Conservation (phyloP, 108 stramenopile species). For the Schizochytrium sp. region DNA sequence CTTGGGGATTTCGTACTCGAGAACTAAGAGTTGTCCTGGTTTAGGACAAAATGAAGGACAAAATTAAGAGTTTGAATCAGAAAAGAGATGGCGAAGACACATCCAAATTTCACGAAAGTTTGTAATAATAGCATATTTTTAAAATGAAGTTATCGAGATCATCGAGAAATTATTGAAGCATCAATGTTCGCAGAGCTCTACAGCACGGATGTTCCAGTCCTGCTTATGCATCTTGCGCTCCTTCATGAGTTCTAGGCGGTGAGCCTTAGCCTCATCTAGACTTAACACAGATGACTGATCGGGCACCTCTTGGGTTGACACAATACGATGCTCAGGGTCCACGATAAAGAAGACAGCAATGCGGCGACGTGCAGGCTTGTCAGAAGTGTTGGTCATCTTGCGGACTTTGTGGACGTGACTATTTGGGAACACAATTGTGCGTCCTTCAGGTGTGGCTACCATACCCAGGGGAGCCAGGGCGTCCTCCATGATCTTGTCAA, state of each 20-base stretch:
- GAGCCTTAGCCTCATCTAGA: conserved; percentile 49
- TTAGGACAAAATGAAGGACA: too few species aligned
- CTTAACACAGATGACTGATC: conserved; percentile 25
- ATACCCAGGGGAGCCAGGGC: conserved; percentile 61
- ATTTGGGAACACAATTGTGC: conserved; percentile 67
- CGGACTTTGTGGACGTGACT: conserved; percentile 38
- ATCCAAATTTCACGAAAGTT: too few species aligned
- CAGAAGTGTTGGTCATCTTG: conserved; percentile 59
- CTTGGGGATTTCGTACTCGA: too few species aligned
- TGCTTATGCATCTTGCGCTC: conserved; percentile 63
- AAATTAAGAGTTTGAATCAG: too few species aligned
- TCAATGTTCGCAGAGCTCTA: conserved; percentile 50
- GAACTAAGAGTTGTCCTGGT: too few species aligned
- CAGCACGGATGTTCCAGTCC: conserved; percentile 67
- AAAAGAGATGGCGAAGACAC: too few species aligned
- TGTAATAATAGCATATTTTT: too few species aligned
- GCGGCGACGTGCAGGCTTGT: conserved; percentile 12
- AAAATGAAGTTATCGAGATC: too few species aligned
- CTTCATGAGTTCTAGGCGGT: conserved; percentile 63
- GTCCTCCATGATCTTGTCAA: conserved; percentile 12
- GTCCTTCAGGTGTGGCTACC: conserved; percentile 49
- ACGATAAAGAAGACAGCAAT: conserved; percentile 67
- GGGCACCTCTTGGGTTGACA: conserved; percentile 64
- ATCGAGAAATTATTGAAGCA: too few species aligned
- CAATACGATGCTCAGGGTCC: conserved; percentile 62